phyloP scores from a whole-genome alignment of 768 basidiomycete species.

The Rhizopogon vulgaris region DNA sequence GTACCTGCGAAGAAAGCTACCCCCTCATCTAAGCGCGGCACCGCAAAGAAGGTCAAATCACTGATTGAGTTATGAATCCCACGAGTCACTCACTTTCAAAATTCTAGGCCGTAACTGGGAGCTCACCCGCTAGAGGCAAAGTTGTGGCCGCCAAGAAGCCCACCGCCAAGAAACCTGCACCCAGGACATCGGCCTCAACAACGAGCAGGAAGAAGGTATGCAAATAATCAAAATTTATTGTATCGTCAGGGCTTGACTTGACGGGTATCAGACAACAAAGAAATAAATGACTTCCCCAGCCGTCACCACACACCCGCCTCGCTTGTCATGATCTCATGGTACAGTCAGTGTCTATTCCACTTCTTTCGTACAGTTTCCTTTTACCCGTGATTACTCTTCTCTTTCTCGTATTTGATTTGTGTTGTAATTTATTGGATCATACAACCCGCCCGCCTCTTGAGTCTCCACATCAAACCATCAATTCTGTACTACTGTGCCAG shows the following conservation, averaged over 20 bases:
- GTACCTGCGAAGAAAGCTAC: conserved; percentile 35
- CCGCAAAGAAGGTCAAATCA: conserved; percentile 56
- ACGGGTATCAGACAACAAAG: neutral
- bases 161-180: conserved; percentile 21
- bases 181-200: conserved; percentile 1
- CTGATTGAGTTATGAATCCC: neutral
- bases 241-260: conserved; percentile 15
- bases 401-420: conserved; percentile 5
- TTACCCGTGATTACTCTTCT: neutral
- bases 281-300: neutral
- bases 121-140: conserved; percentile 30
- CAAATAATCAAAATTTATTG: neutral
- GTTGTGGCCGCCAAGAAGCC: conserved; percentile 29
- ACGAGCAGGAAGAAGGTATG: conserved; percentile 18
- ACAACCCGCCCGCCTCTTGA: neutral
- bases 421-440: conserved; percentile 3
- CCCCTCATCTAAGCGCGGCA: conserved; percentile 39
- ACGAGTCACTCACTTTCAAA: conserved; percentile 1
- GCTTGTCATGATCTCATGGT: conserved; percentile 1
- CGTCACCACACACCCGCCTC: neutral
- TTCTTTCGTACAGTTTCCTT: conserved; percentile 1
- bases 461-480: neutral
- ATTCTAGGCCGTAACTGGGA: conserved; percentile 47
- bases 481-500: neutral
- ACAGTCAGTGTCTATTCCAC: neutral